Base-by-base conservation (phyloP, 1,139 yeast genomes). In the Pneumocystis murina region DNA sequence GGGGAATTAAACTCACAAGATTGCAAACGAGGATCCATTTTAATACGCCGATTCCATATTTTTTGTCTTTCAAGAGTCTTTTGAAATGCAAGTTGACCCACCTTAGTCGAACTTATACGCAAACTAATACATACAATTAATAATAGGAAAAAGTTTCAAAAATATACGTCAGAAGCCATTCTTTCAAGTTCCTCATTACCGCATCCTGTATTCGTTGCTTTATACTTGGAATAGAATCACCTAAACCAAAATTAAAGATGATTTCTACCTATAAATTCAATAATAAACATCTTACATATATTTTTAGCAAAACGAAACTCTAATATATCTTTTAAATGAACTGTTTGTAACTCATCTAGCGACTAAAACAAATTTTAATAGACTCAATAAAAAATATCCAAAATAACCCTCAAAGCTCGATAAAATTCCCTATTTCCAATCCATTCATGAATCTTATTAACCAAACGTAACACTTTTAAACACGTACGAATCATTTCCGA, bases 401-500 rank as follows among this genome's bases (percentile, higher is more conserved):
- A 12, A 24, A 24, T 20, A 48, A 48, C 55, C 64, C 67, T 61
- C 69, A 92, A 80, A 0, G 97, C 97, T 67, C 87, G 87, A 74
- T 89, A 92, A 70, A 88, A 87, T 68, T 86, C 85, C 69, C 84
- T 83, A 67, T 81, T 83, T 67, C 83, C 82, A 68, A 90, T 86
- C 71, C 90, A 77, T 62, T 87, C 94, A 72, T 89, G 90, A 63
- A 90, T 88, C 70, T 85, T 86, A 73, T 90, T 91, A 35, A 96
- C 87, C 69, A 86, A 80, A 71, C 91, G 96, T 66, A 92, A 78
- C 12, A 91, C 92, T 68, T 86, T 91, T 41, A 91, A 78, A 70
- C 96, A 87, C 65, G 85, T 73, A 24, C 71, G 68, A 7, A 77
- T 74, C 0, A 78, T 75, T 38, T 71, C 72, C 36, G 75, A 71